Evolutionary conservation across 345 rosid genomes (phyloP), one percentile per base, ranked within the genome.

Genomic region (Camelina hispida): DNA sequence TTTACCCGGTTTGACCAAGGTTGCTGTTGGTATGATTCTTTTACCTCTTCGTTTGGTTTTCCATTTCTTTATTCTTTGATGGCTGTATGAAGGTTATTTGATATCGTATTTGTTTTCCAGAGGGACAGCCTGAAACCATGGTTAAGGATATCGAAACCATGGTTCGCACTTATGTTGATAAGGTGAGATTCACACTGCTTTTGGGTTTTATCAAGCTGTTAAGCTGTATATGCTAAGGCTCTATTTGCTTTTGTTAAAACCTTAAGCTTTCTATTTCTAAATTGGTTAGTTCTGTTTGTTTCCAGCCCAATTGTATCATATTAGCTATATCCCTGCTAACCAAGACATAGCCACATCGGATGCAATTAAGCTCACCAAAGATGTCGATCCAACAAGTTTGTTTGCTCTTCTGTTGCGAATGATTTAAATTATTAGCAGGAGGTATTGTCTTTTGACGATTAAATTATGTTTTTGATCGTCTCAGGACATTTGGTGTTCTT

Each of bases 281-380:
- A 65, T 63, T 4, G 54, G 61, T 65, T 34, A 7, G 2, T 10
- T 70, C 6, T 66, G 40, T 47, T 66, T 30, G 60, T 66, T 85
- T 75, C 77, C 81, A 94, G 98, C 97, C 97, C 54, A 94, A 91
- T 67, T 82, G 90, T 75, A 66, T 94, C 81, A 94, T 94, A 72
- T 84, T 94, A 44, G 98, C 98, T 16, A 91, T 91, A 84, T 87
- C 98, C 98, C 98, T 47, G 98, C 98, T 32, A 94, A 94, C 80
- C 97, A 94, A 80, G 98, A 94, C 76, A 88, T 94, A 20, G 98
- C 98, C 4, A 91, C 98, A 12, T 94, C 98, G 0, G 98, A 94
- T 85, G 97, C 98, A 35, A 94, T 94, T 71, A 91, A 90, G 74
- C 91, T 91, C 47, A 81, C 96, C 0, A 83, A 92, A 74, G 97